These are phyloP conservation scores for Martensiomyces pterosporus DNA, from an alignment of 192 early-diverging fungal species.

Conservation along the genomic window DNA sequence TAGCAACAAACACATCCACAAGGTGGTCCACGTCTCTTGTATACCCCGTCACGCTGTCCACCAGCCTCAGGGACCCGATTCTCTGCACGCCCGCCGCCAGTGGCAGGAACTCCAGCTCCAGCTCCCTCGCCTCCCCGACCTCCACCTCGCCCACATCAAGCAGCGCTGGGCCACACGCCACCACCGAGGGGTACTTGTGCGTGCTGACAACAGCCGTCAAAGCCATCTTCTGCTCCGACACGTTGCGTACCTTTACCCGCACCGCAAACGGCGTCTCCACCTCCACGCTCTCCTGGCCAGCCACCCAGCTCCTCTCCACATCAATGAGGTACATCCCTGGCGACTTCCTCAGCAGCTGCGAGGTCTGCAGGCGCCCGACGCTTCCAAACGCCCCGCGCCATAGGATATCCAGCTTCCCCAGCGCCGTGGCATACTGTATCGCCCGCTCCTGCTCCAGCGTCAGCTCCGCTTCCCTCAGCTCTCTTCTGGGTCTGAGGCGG, in stretches of 20 bases:
- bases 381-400: conserved; percentile 91
- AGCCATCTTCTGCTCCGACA: conserved; percentile 34
- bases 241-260: conserved; percentile 32
- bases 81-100: conserved; percentile 80
- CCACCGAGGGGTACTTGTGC: conserved; percentile 25
- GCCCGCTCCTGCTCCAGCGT: conserved; percentile 28
- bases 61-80: conserved; percentile 71
- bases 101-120: conserved; percentile 76
- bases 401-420: conserved; percentile 93
- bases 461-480: conserved; percentile 48
- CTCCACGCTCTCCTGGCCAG: conserved; percentile 3
- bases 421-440: conserved; percentile 64
- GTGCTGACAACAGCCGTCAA: conserved; percentile 20
- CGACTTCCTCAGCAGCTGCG: conserved; percentile 82
- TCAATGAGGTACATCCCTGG: conserved; percentile 53
- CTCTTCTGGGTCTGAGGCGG: conserved; percentile 65
- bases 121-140: conserved; percentile 56
- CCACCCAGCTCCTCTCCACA: conserved; percentile 16
- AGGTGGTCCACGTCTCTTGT: conserved; percentile 75
- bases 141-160: conserved; percentile 58
- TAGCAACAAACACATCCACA: conserved; percentile 64
- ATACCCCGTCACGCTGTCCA: conserved; percentile 67
- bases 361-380: conserved; percentile 86
- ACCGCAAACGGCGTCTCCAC: conserved; percentile 37
- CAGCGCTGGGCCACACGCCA: conserved; percentile 36